phyloP scores from a whole-genome alignment of 2,329 filamentous ascomycete genomes.

The Calonectria pauciramosa region DNA sequence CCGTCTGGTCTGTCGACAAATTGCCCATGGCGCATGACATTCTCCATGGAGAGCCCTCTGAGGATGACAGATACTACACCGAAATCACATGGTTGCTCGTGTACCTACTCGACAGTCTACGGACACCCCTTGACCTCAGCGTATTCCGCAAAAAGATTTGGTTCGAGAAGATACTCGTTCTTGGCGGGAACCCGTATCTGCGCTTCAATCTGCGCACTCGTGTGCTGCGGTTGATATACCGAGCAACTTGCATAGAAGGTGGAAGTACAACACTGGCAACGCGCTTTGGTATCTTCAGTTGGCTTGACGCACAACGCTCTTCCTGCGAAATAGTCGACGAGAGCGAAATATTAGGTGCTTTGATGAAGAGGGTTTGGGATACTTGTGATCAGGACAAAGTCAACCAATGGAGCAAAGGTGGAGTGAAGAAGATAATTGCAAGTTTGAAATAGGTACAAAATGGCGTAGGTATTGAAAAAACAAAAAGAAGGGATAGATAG shows the following conservation, averaged over 20 bases:
- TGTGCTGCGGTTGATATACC: constrained; percentile 73
- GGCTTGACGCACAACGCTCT: constrained; percentile 76
- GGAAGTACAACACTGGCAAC: constrained; percentile 87
- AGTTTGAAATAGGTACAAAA: background rate
- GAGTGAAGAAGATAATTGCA: constrained; percentile 50
- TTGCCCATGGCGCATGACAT: constrained; percentile 78
- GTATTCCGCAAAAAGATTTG: constrained; percentile 73
- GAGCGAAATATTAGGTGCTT: constrained; percentile 62
- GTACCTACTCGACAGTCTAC: constrained; percentile 78
- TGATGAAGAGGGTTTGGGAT: constrained; percentile 72
- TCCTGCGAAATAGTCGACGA: constrained; percentile 58
- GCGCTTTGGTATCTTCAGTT: constrained; percentile 79
- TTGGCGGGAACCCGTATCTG: constrained; percentile 78
- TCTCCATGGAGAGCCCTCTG: constrained; percentile 74
- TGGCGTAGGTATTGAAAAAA: constrained; percentile 10
- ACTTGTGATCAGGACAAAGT: constrained; percentile 78
- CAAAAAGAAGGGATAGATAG: constrained; percentile 18
- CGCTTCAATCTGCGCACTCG: constrained; percentile 71
- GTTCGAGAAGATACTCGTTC: constrained; percentile 80
- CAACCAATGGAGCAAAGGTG: constrained; percentile 73
- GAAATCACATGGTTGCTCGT: constrained; percentile 82
- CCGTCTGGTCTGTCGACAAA: constrained; percentile 80
- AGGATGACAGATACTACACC: constrained; percentile 79
- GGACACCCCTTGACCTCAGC: constrained; percentile 69
- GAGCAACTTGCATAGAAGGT: constrained; percentile 75